A percentile compares a stretch with the other conserved stretches of the same genome.
Evolutionary conservation across 2,329 filamentous ascomycete genomes (phyloP).

Genomic region (Paraconiothyrium sp.): DNA sequence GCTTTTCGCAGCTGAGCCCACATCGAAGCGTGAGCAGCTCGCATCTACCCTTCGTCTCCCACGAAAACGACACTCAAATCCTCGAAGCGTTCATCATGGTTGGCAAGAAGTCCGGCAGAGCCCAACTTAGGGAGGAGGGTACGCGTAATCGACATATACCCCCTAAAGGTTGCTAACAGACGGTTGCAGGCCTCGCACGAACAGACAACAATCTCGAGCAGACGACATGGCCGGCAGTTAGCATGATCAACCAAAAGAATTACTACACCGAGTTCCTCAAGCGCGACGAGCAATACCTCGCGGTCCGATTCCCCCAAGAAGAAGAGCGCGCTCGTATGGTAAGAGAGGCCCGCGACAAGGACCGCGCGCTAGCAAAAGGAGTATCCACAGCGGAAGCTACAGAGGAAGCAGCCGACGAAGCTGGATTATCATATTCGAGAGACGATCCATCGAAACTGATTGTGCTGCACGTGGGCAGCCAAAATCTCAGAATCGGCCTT

Average conservation of each 20-base stretch:
- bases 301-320: slow-evolving; percentile 86
- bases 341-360: slow-evolving; percentile 85
- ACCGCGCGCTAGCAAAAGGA: slow-evolving; percentile 81
- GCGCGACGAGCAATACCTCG: slow-evolving; percentile 94
- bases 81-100: slow-evolving; percentile 59
- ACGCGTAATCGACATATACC: slow-evolving; percentile 25
- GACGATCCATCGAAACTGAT: slow-evolving; percentile 88
- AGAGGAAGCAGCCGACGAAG: slow-evolving; percentile 45
- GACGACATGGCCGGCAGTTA: slow-evolving; percentile 90
- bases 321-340: slow-evolving; percentile 84
- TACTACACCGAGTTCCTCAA: slow-evolving; percentile 97
- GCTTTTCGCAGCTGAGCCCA: background rate
- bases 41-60: too few relatives aligned
- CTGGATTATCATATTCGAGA: slow-evolving; percentile 37
- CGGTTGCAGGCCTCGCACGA: slow-evolving; percentile 79
- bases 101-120: slow-evolving; percentile 72
- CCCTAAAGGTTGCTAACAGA: slow-evolving; percentile 20
- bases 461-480: slow-evolving; percentile 93
- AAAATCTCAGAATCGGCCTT: slow-evolving; percentile 92
- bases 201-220: slow-evolving; percentile 99
- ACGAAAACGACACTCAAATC: background rate
- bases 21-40: background rate
- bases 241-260: slow-evolving; percentile 98
- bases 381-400: slow-evolving; percentile 57
- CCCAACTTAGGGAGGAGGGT: slow-evolving; percentile 69